phyloP scores from a whole-genome alignment of 75 land plant species.

The Pseudotsuga menziesii region DNA sequence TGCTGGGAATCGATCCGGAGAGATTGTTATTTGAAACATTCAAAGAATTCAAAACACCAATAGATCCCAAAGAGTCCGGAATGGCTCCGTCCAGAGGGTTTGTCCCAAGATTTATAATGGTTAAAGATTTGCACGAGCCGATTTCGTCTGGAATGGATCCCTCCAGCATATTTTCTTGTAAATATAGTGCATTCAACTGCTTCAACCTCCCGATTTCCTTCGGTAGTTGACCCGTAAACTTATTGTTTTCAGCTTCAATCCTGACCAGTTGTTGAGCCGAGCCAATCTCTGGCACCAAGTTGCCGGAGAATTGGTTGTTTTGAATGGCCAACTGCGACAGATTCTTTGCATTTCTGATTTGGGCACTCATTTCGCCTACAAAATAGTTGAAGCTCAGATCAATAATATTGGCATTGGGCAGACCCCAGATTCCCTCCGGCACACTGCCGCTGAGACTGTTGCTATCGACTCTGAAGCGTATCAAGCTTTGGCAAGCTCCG shows the following conservation, averaged over 20 bases:
- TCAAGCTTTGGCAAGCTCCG: slow-evolving; percentile 23
- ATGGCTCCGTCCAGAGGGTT: slow-evolving; percentile 64
- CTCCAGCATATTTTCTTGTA: slow-evolving; percentile 49
- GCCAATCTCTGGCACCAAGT: slow-evolving; percentile 46
- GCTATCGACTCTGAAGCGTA: slow-evolving; percentile 13
- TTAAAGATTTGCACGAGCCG: slow-evolving; percentile 33
- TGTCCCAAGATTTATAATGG: slow-evolving; percentile 30
- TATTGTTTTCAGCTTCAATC: slow-evolving; percentile 38
- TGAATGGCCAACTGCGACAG: slow-evolving; percentile 25
- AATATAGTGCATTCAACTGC: slow-evolving; percentile 25
- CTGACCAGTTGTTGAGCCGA: slow-evolving; percentile 18
- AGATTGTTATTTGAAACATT: slow-evolving; percentile 64
- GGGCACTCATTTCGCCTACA: slow-evolving; percentile 50
- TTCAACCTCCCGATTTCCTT: slow-evolving; percentile 32
- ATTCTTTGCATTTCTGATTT: slow-evolving; percentile 33
- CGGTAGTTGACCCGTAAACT: slow-evolving; percentile 53
- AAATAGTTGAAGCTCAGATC: slow-evolving; percentile 52
- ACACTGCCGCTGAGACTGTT: slow-evolving; percentile 27
- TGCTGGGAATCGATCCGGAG: slow-evolving; percentile 61
- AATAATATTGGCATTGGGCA: slow-evolving; percentile 15
- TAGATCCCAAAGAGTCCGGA: slow-evolving; percentile 50
- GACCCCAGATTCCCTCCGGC: slow-evolving; percentile 20
- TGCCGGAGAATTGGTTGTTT: slow-evolving; percentile 51
- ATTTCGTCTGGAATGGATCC: slow-evolving; percentile 55
- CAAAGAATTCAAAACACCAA: slow-evolving; percentile 44